Evolutionary conservation across 805 yeast genomes (phyloP).

Genomic region (Schizosaccharomyces pombe): DNA sequence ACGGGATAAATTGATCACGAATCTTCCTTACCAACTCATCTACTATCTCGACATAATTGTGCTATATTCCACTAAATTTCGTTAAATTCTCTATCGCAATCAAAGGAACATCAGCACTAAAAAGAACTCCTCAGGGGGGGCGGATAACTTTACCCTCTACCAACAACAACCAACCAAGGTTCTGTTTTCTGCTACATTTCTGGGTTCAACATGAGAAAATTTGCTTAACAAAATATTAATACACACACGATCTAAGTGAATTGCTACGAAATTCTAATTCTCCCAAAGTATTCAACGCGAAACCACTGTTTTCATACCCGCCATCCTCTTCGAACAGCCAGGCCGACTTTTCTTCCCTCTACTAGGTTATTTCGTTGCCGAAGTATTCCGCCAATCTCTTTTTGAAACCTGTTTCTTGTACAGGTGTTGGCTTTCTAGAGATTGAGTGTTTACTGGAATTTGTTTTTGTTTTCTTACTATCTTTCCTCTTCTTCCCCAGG

Average conservation of each 20-base stretch:
- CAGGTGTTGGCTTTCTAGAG: neutral
- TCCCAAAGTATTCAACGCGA: neutral
- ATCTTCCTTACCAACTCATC: no score
- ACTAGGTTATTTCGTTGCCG: no score
- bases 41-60: no score
- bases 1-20: no score
- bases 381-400: no score
- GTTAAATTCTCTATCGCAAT: no score
- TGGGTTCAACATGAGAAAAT: neutral
- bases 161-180: neutral
- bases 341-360: neutral
- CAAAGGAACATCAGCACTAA: no score
- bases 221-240: neutral
- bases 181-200: neutral
- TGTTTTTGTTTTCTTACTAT: neutral
- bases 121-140: no score
- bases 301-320: conserved; percentile 1
- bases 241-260: neutral
- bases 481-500: neutral
- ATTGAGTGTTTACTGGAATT: neutral
- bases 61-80: no score
- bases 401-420: neutral
- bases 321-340: neutral
- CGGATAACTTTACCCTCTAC: neutral
- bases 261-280: neutral